These are phyloP conservation scores for Rutidosis leptorrhynchoides DNA, from an alignment of 129 eudicot species.

Conservation along the genomic window DNA sequence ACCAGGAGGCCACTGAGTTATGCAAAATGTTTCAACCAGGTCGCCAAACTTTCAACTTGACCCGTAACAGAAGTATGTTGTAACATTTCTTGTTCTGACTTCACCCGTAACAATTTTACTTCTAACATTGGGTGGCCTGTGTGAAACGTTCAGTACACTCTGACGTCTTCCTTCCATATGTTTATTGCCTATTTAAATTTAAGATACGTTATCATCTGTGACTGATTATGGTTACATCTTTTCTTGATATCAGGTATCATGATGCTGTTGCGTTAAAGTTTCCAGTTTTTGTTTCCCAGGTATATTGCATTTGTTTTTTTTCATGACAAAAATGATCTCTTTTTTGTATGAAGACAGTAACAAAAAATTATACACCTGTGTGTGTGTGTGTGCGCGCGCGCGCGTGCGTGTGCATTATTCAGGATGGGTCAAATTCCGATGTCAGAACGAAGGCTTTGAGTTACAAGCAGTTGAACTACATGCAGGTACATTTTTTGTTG, in stretches of 20 bases:
- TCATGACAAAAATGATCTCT: not conserved
- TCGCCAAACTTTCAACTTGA: not conserved
- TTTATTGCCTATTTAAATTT: slow-evolving; percentile 2
- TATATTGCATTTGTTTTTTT: slow-evolving; percentile 12
- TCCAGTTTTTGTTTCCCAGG: slow-evolving; percentile 97
- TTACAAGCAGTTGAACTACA: slow-evolving; percentile 72
- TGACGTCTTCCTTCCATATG: not conserved
- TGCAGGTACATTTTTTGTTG: slow-evolving; percentile 59
- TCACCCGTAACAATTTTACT: not conserved
- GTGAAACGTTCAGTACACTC: not conserved
- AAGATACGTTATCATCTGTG: slow-evolving; percentile 4
- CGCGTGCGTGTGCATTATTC: slow-evolving; percentile 18
- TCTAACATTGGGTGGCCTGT: not conserved
- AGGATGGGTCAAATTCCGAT: slow-evolving; percentile 82
- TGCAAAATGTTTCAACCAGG: not conserved
- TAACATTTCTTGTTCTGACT: not conserved
- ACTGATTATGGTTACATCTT: slow-evolving; percentile 14
- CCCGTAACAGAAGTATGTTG: not conserved
- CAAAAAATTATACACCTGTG: not conserved
- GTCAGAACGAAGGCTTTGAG: slow-evolving; percentile 78
- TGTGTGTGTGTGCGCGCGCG: slow-evolving; percentile 6
- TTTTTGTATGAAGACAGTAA: not conserved
- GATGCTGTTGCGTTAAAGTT: slow-evolving; percentile 67
- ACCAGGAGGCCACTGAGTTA: not conserved
- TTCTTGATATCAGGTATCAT: slow-evolving; percentile 57